Base-by-base conservation (phyloP, 495 filamentous ascomycete genomes). In the Penicillium lividum region DNA sequence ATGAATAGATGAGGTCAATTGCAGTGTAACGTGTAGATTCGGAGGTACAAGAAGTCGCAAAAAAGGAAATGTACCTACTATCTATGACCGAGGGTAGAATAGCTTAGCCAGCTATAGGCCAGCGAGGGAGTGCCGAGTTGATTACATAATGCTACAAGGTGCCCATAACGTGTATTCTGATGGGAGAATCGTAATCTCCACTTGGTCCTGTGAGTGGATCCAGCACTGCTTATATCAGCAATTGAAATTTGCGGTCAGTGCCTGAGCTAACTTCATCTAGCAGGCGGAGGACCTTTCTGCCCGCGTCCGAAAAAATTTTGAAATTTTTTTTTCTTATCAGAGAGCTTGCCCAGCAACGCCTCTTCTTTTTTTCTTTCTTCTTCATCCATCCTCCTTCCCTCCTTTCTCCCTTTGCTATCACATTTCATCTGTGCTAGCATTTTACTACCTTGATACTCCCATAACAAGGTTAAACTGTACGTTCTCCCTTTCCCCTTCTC, bases 241-340 rank as follows among this genome's bases (percentile, higher is more conserved):
- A 15, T 8, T 27, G 28, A 31, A 5, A 4, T 30, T 49, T 29
- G 46, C 46, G 46, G 46, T 49, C 25, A 49, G 46, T 49, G 27
- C 36, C 36, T 40, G 34, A 15, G 7, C 38, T 42, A 42, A 45
- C 53, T 47, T 0, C 3, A 34, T 46, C 7, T 11, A 27, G 66
- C 1, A 76, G 65, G 73, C 75, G 72, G 75, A 66, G 27, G 15
- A 34, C 1, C 3, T 11, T 71, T 72, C 67, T 70, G 68, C 67
- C 68, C 65, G 66, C 68, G 68, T 60, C 61, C 59, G 56, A 59
- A 52, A 58, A 74, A 73, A 72, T 70, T 75, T 71, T 67, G 45
- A 61, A 66, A 51, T 66, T 69, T 69, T 70, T 67, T 69, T 68
- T 70, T 60, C 62, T 73, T 66, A 70, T 71, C 66, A 65, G 58